A percentile compares a stretch with the other conserved stretches of the same genome.
phyloP scores from a whole-genome alignment of 108 stramenopile genomes.

The Nannochloropsis gaditana region DNA sequence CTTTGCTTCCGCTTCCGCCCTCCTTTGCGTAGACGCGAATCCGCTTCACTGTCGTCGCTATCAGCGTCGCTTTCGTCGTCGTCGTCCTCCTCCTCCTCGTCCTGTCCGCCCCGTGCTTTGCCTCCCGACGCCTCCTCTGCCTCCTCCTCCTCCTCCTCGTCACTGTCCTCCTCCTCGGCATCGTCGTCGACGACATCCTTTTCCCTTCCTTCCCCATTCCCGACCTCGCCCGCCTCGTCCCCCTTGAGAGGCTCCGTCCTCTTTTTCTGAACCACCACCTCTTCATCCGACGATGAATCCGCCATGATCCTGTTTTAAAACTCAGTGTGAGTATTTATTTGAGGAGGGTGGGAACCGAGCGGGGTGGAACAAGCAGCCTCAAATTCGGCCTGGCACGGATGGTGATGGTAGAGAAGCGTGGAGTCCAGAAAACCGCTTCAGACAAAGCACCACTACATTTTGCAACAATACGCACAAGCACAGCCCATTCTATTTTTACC shows the following conservation, averaged over 20 bases:
- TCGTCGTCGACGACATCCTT: not conserved
- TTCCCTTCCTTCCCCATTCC: not conserved
- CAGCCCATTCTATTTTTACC: too few relatives aligned
- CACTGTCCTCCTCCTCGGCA: not conserved
- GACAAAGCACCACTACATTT: too few relatives aligned
- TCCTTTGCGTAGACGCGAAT: not conserved
- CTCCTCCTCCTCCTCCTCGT: not conserved
- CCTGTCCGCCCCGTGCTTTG: not conserved
- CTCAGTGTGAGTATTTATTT: too few relatives aligned
- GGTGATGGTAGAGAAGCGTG: too few relatives aligned
- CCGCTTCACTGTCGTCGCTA: conserved; percentile 3
- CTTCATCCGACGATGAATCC: not conserved
- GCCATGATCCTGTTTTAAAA: not conserved
- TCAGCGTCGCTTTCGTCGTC: not conserved
- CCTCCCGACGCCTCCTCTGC: not conserved
- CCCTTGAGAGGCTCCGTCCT: not conserved
- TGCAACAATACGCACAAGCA: too few relatives aligned
- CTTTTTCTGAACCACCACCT: conserved; percentile 17
- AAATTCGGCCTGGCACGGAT: too few relatives aligned
- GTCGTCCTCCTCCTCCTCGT: not conserved
- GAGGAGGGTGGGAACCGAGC: too few relatives aligned
- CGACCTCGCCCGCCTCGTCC: not conserved
- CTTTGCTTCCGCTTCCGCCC: not conserved
- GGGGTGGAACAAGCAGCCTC: too few relatives aligned
- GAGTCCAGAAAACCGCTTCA: too few relatives aligned